Evolutionary conservation across 164 flowering plant genomes (phyloP), one percentile per base, ranked within the genome.

Genomic region (Buxus sempervirens): DNA sequence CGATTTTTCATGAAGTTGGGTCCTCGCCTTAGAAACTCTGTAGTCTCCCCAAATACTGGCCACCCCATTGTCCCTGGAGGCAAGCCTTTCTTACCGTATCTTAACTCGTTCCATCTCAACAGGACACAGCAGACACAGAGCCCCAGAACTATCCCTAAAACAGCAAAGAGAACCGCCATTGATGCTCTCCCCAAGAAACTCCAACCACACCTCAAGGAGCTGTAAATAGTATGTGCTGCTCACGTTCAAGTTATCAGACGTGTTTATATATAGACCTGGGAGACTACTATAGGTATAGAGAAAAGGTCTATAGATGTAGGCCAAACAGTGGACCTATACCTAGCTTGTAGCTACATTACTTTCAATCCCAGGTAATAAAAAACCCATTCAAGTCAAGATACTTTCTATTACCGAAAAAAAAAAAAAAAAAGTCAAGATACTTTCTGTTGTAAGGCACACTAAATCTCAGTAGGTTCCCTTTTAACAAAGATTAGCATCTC

Each of bases 61-160:
- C 97, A 94, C 9, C 97, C 97, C 98, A 91, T 94, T 21, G 97
- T 91, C 7, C 98, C 98, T 0, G 95, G 97, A 48, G 98, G 98
- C 69, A 94, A 73, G 0, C 90, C 90, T 74, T 87, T 90, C 82
- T 81, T 90, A 75, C 82, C 84, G 80, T 85, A 91, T 68, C 79
- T 87, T 70, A 94, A 68, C 65, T 86, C 91, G 80, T 90, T 91
- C 96, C 95, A 90, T 78, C 79, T 86, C 68, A 94, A 68, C 60
- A 91, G 64, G 60, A 83, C 85, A 73, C 82, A 72, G 72, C 78
- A 82, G 49, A 83, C 15, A 63, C 82, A 85, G 68, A 93, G 78
- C 60, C 82, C 64, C 54, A 85, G 65, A 41, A 81, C 71, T 16
- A 75, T 58, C 15, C 72, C 78, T 36, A 73, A 71, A 70, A 84